Evolutionary conservation across 2,329 filamentous ascomycete species (phyloP), one percentile per base, ranked within the genome.

Genomic region (Macrophomina tecta): DNA sequence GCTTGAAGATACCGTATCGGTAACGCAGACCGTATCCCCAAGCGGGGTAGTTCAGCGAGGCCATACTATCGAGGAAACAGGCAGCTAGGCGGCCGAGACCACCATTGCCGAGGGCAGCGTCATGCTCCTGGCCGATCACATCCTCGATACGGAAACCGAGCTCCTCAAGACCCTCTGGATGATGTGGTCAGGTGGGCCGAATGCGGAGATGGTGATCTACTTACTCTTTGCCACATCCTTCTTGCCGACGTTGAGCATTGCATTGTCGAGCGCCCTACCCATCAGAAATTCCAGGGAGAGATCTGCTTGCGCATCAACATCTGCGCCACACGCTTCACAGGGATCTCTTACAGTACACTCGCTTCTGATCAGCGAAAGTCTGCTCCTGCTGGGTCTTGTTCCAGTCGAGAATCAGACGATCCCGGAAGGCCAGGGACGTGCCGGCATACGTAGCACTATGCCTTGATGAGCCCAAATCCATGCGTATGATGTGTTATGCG

Each of bases 21-120:
- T 99, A 99, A 75, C 95, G 89, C 72, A 99, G 83, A 65, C 94
- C 95, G 75, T 99, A 99, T 42, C 95, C 95, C 95, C 95, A 99
- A 23, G 95, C 95, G 9, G 95, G 92, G 78, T 91, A 97, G 83
- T 97, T 96, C 73, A 99, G 86, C 11, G 93, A 94, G 30, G 95
- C 95, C 76, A 99, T 83, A 73, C 94, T 97, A 83, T 99, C 95
- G 70, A 99, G 87, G 85, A 98, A 97, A 82, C 95, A 99, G 46
- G 95, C 95, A 14, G 95, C 95, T 58, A 99, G 87, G 73, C 95
- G 92, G 53, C 95, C 95, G 56, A 99, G 88, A 78, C 95, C 95
- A 75, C 95, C 95, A 75, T 99, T 99, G 67, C 95, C 95, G 49
- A 99, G 87, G 42, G 94, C 95, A 69, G 95, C 95, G 81, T 99